Conservation (phyloP, 192 early-diverging fungal genomes). For the Coemansia umbellata region DNA sequence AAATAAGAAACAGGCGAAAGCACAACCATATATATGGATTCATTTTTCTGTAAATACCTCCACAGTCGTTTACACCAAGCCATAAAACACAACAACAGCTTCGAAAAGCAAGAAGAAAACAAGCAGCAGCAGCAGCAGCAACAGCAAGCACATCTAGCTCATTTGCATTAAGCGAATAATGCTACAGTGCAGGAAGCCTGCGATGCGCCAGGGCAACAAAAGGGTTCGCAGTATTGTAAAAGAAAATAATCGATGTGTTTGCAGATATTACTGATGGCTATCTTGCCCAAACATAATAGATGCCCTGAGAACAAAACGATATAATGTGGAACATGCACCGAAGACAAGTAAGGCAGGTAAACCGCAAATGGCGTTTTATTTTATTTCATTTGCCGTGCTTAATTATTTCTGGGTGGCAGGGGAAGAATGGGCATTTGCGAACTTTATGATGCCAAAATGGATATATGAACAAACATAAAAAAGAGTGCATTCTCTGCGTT, state of each 20-base stretch:
- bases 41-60: too few relatives aligned
- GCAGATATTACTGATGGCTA: conserved; percentile 51
- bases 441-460: conserved; percentile 1
- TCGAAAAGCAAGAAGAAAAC: too few relatives aligned
- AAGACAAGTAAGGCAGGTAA: too few relatives aligned
- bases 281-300: conserved; percentile 5
- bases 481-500: neutral
- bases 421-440: too few relatives aligned
- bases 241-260: conserved; percentile 32
- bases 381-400: too few relatives aligned
- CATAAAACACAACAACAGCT: too few relatives aligned
- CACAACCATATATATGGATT: too few relatives aligned
- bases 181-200: neutral
- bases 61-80: too few relatives aligned
- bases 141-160: neutral
- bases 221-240: conserved; percentile 1
- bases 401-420: too few relatives aligned
- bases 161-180: neutral
- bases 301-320: neutral
- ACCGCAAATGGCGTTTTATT: too few relatives aligned
- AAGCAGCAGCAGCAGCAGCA: neutral
- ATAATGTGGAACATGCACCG: too few relatives aligned
- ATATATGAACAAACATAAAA: conserved; percentile 2
- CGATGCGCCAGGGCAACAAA: neutral
- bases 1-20: too few relatives aligned